phyloP scores from a whole-genome alignment of 768 basidiomycete species.

The Mycena amicta region DNA sequence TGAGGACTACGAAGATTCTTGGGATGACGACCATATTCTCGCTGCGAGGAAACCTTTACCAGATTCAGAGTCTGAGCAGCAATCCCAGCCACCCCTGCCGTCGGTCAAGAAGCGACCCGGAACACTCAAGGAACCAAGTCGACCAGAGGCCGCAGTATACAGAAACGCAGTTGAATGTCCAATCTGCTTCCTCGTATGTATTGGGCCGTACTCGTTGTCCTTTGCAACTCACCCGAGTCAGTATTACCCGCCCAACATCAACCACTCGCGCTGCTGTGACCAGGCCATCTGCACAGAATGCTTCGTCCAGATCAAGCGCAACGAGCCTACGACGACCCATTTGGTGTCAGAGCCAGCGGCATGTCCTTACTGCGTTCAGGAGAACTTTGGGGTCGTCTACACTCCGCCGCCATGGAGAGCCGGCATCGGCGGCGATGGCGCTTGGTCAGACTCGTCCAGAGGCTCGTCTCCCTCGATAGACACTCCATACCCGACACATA shows the following conservation, averaged over 20 bases:
- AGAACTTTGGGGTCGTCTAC: slow-evolving; percentile 95
- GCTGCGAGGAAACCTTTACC: slow-evolving; percentile 74
- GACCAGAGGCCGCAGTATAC: slow-evolving; percentile 82
- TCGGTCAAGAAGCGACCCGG: slow-evolving; percentile 55
- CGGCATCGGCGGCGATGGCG: slow-evolving; percentile 64
- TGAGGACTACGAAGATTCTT: slow-evolving; percentile 87
- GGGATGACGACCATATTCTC: slow-evolving; percentile 88
- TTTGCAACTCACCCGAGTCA: slow-evolving; percentile 39
- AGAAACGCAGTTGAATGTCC: slow-evolving; percentile 90
- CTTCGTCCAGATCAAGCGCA: slow-evolving; percentile 98
- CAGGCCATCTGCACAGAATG: slow-evolving; percentile 99
- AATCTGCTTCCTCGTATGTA: slow-evolving; percentile 92
- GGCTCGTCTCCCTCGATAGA: slow-evolving; percentile 44
- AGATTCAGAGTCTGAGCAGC: slow-evolving; percentile 47
- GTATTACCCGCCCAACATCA: slow-evolving; percentile 98
- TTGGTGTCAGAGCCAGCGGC: slow-evolving; percentile 95
- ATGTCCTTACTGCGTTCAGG: slow-evolving; percentile 97
- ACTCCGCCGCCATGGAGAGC: slow-evolving; percentile 78
- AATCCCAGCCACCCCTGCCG: slow-evolving; percentile 33
- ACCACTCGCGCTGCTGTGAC: slow-evolving; percentile 96
- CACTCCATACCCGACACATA: slow-evolving; percentile 51
- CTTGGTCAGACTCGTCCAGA: slow-evolving; percentile 59
- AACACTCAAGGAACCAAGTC: slow-evolving; percentile 63
- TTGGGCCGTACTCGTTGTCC: slow-evolving; percentile 21
- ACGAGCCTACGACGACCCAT: slow-evolving; percentile 92